Conservation (phyloP, 768 basidiomycete genomes). For the Russula sp. region DNA sequence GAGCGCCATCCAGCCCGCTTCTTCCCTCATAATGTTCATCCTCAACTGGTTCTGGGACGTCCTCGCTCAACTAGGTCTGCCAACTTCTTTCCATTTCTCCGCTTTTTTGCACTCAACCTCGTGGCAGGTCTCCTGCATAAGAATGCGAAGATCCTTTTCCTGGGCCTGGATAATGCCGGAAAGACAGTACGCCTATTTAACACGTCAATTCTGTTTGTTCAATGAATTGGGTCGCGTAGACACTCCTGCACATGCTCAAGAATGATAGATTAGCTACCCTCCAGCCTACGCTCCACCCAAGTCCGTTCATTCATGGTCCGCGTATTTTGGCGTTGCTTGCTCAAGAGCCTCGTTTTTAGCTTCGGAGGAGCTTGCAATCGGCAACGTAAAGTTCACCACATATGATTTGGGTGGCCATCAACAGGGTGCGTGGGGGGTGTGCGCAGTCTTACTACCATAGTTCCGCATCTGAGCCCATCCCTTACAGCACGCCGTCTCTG, state of each 20-base stretch:
- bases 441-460: constrained; percentile 4
- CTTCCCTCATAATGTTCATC: constrained; percentile 66
- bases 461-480: constrained; percentile 3
- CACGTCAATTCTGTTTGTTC: constrained; percentile 5
- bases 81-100: not conserved
- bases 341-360: constrained; percentile 48
- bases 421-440: constrained; percentile 61
- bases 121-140: constrained; percentile 81
- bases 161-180: constrained; percentile 98
- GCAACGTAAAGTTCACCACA: constrained; percentile 98
- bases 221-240: constrained; percentile 46
- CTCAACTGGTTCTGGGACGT: constrained; percentile 97
- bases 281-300: constrained; percentile 97
- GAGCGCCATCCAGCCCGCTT: constrained; percentile 19
- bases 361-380: constrained; percentile 97
- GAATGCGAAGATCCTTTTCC: constrained; percentile 99
- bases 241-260: constrained; percentile 97
- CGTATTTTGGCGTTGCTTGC: constrained; percentile 16
- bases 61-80: constrained; percentile 85
- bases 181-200: constrained; percentile 71
- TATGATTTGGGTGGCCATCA: constrained; percentile 98
- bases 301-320: constrained; percentile 48
- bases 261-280: constrained; percentile 96
- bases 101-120: constrained; percentile 4
- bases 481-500: constrained; percentile 87